Conservation (phyloP, 2,329 filamentous ascomycete species). For the Fusarium tricinctum region DNA sequence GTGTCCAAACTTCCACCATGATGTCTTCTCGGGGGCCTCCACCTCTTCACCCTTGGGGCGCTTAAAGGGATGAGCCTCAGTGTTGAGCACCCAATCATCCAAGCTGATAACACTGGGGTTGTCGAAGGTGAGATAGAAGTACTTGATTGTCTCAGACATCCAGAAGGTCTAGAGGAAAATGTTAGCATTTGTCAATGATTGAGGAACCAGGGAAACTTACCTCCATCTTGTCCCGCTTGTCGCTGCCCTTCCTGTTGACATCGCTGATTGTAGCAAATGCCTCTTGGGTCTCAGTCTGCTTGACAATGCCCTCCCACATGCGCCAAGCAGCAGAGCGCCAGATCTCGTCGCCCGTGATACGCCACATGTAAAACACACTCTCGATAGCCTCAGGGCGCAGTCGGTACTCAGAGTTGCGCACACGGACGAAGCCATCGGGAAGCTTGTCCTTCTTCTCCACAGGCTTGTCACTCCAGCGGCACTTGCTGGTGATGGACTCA, state of each 20-base stretch:
- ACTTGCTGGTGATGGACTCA: conserved; percentile 53
- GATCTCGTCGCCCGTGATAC: conserved; percentile 61
- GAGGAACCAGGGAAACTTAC: conserved; percentile 48
- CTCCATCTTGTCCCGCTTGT: conserved; percentile 73
- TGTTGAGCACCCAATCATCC: conserved; percentile 78
- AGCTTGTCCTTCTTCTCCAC: conserved; percentile 46
- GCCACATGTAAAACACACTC: conserved; percentile 66
- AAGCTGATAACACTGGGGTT: conserved; percentile 73
- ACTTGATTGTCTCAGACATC: conserved; percentile 83
- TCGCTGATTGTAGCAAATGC: conserved; percentile 61
- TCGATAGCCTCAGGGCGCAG: conserved; percentile 67
- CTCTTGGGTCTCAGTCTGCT: conserved; percentile 59
- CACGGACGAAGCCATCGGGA: conserved; percentile 71
- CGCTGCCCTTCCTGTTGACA: conserved; percentile 51
- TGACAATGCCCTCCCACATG: conserved; percentile 62
- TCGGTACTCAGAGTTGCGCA: conserved; percentile 60
- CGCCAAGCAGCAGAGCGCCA: conserved; percentile 63
- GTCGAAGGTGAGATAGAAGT: conserved; percentile 81
- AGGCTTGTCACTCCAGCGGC: conserved; percentile 52
- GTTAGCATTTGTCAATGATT: conserved; percentile 27
- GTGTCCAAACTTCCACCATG: conserved; percentile 33
- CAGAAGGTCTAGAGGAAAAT: conserved; percentile 69
- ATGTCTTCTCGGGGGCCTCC: conserved; percentile 29
- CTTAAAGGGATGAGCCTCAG: conserved; percentile 67
- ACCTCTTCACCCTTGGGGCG: conserved; percentile 48